Base-by-base conservation (phyloP, 805 yeast genomes). In the Tetrapisispora namnaoensis region DNA sequence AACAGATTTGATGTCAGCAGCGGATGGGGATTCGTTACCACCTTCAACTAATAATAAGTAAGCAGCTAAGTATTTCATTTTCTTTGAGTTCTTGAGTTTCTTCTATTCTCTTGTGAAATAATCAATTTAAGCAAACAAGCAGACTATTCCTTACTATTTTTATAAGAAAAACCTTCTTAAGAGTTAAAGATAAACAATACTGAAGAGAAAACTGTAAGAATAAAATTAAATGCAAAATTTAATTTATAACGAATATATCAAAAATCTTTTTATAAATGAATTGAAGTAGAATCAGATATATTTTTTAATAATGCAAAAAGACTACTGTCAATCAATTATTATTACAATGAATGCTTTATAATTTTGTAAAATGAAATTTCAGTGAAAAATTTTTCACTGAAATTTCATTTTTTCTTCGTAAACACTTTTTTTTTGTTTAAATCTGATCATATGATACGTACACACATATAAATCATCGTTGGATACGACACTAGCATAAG, bases 21-120 rank as follows among this genome's bases (percentile, higher is more conserved):
- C 86, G 57, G 90, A 73, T 73, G 95, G 93, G 64, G 86, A 58
- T 67, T 85, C 72, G 77, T 82, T 83, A 75, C 91, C 93, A 74
- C 90, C 88, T 75, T 85, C 86, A 68, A 75, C 83, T 72, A 86
- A 83, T 76, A 86, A 81, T 75, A 86, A 83, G 79, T 86, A 86
- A 76, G 95, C 91, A 76, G 95, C 95, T 77, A 86, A 78, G 83
- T 86, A 86, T 77, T 84, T 86, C 93, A 86, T 79, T 75, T 63
- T 51, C 34, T 48, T 54, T 46, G 47, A 30, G 44, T 55, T 49
- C 52, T 48, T 46, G 38, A 16, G 22, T 34, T 22, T 39, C 47
- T 22, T 39, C 47, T 45, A 41, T 32, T 48, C 30, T 41, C 45
- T 52, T 41, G 47, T 59, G 65, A 62, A 65, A 65, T 65, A 65